phyloP scores from a whole-genome alignment of 192 early-diverging fungal genomes.

The Backusella luteola region DNA sequence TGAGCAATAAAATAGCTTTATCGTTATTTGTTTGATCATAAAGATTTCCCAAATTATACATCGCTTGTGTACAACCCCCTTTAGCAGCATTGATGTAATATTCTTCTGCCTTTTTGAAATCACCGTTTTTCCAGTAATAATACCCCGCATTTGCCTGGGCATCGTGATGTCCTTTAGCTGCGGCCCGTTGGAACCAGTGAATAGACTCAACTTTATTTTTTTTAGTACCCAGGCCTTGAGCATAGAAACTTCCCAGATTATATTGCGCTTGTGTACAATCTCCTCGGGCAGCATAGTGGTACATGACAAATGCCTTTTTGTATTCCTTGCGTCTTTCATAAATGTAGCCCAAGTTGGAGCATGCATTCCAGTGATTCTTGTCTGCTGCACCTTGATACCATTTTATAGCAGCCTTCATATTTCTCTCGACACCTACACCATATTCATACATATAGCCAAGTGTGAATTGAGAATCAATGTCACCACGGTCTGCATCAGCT shows the following conservation, averaged over 20 bases:
- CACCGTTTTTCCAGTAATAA: neutral
- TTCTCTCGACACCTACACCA: neutral
- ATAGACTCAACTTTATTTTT: rapidly evolving
- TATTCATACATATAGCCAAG: neutral
- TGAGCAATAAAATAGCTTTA: too few species aligned
- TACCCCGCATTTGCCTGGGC: neutral
- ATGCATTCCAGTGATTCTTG: neutral
- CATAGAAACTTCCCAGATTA: neutral
- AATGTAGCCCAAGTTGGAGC: neutral
- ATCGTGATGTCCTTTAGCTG: neutral
- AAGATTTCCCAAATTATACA: too few species aligned
- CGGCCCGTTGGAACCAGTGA: neutral
- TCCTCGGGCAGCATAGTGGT: rapidly evolving
- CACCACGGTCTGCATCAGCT: neutral
- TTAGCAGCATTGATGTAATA: neutral
- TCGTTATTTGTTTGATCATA: too few species aligned
- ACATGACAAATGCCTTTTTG: neutral
- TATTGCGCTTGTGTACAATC: neutral
- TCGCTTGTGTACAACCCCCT: neutral
- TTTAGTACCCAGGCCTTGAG: neutral
- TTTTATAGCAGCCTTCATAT: neutral
- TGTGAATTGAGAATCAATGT: neutral
- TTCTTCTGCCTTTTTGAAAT: neutral
- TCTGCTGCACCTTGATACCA: neutral
- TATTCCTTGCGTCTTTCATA: neutral